phyloP scores from a whole-genome alignment of 2,329 filamentous ascomycete species.

The Chalaropsis thielavioides region DNA sequence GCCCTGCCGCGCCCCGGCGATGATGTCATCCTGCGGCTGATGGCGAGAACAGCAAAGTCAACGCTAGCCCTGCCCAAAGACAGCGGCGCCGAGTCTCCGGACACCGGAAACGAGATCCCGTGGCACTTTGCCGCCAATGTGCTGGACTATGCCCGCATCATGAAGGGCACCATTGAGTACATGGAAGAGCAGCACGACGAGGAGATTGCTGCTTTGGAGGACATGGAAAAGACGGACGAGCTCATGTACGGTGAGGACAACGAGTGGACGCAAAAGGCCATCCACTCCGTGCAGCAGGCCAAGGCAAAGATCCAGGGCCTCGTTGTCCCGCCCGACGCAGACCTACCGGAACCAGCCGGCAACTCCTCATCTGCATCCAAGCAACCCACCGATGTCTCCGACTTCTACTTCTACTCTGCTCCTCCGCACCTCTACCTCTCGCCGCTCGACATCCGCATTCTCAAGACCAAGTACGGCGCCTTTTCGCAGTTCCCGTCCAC shows the following conservation, averaged over 20 bases:
- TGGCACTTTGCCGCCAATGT: conserved; percentile 94
- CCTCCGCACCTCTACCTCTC: conserved; percentile 81
- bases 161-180: conserved; percentile 86
- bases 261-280: conserved; percentile 82
- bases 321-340: conserved; percentile 1
- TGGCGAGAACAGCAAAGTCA: conserved; percentile 65
- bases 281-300: conserved; percentile 55
- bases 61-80: conserved; percentile 69
- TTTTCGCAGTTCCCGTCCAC: conserved; percentile 75
- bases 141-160: conserved; percentile 84
- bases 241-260: conserved; percentile 79
- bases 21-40: conserved; percentile 77
- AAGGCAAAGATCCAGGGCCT: conserved; percentile 50
- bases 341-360: not conserved
- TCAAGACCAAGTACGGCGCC: conserved; percentile 75
- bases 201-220: conserved; percentile 59
- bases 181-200: conserved; percentile 67
- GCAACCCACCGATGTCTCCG: not conserved
- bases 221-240: conserved; percentile 78
- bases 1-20: conserved; percentile 66
- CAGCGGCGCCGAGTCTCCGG: conserved; percentile 59
- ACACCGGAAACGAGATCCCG: conserved; percentile 61
- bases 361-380: not conserved
- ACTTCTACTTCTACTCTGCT: conserved; percentile 65
- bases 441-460: conserved; percentile 77